These are phyloP conservation scores for Yamadazyma dendronema DNA, from an alignment of 1,139 yeast species.

Conservation along the genomic window DNA sequence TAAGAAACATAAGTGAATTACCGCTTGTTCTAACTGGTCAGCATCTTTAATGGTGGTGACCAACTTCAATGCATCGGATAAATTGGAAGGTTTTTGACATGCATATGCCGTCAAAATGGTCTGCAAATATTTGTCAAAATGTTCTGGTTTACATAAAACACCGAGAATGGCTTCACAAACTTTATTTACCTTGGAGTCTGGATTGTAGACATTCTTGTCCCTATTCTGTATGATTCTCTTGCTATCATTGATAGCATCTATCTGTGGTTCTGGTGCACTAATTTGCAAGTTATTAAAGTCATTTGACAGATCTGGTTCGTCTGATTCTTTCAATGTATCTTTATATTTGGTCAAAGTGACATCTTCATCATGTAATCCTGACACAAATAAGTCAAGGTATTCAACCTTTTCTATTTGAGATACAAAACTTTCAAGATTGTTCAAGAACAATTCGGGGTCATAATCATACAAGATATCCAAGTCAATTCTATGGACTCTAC, in stretches of 20 bases:
- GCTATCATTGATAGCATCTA: slow-evolving; percentile 9
- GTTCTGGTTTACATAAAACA: slow-evolving; percentile 52
- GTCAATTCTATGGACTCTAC: slow-evolving; percentile 90
- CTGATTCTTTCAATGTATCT: slow-evolving; percentile 53
- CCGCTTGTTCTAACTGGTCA: slow-evolving; percentile 58
- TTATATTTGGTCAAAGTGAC: slow-evolving; percentile 79
- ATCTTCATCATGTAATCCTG: slow-evolving; percentile 84
- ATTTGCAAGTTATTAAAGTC: slow-evolving; percentile 7
- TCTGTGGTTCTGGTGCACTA: not conserved
- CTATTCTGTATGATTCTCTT: slow-evolving; percentile 30
- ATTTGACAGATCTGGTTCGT: slow-evolving; percentile 6
- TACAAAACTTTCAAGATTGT: slow-evolving; percentile 67
- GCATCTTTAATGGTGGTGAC: slow-evolving; percentile 49
- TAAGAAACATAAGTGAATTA: slow-evolving; percentile 84
- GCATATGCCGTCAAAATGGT: slow-evolving; percentile 89
- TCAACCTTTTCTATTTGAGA: slow-evolving; percentile 70
- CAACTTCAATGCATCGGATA: slow-evolving; percentile 67
- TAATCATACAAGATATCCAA: slow-evolving; percentile 88
- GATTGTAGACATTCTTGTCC: slow-evolving; percentile 28
- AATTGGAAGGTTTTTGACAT: slow-evolving; percentile 84
- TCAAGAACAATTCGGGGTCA: slow-evolving; percentile 65
- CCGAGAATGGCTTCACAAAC: slow-evolving; percentile 71
- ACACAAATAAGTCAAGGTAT: slow-evolving; percentile 80
- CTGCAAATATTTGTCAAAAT: slow-evolving; percentile 62
- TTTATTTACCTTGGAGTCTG: slow-evolving; percentile 65